Evolutionary conservation across 2,329 filamentous ascomycete genomes (phyloP).

Genomic region (Claviceps cyperi): DNA sequence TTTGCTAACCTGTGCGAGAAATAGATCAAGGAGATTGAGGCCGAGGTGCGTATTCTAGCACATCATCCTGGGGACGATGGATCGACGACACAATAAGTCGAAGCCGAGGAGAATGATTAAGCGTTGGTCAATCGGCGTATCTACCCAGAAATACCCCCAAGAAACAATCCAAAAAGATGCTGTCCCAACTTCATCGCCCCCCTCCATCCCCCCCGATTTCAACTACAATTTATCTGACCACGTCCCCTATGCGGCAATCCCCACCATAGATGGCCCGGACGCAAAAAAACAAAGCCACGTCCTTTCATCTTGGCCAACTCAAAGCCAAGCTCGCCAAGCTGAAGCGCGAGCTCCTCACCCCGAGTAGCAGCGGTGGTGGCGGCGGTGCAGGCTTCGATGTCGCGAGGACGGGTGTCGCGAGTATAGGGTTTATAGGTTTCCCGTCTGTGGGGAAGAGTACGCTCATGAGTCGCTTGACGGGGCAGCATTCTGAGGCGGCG

Average conservation of each 20-base stretch:
- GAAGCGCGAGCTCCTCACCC: conserved; percentile 88
- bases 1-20: conserved; percentile 20
- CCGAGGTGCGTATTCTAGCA: conserved; percentile 52
- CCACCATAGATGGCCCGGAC: conserved; percentile 70
- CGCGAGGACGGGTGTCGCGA: conserved; percentile 90
- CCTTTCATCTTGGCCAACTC: conserved; percentile 85
- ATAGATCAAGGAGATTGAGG: conserved; percentile 92
- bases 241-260: too few relatives aligned
- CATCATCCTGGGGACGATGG: background rate
- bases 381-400: conserved; percentile 90
- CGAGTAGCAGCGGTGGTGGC: conserved; percentile 51
- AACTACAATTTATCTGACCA: background rate
- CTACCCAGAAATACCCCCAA: too few relatives aligned
- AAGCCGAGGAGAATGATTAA: background rate
- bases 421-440: conserved; percentile 95
- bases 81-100: background rate
- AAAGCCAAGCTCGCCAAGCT: conserved; percentile 98
- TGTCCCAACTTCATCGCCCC: too few relatives aligned
- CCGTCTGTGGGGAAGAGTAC: conserved; percentile 98
- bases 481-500: conserved; percentile 91
- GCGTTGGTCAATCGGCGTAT: too few relatives aligned
- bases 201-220: too few relatives aligned
- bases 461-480: conserved; percentile 85
- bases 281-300: conserved; percentile 94
- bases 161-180: too few relatives aligned